phyloP scores from a whole-genome alignment of 345 rosid genomes.

The Salix dunnii region DNA sequence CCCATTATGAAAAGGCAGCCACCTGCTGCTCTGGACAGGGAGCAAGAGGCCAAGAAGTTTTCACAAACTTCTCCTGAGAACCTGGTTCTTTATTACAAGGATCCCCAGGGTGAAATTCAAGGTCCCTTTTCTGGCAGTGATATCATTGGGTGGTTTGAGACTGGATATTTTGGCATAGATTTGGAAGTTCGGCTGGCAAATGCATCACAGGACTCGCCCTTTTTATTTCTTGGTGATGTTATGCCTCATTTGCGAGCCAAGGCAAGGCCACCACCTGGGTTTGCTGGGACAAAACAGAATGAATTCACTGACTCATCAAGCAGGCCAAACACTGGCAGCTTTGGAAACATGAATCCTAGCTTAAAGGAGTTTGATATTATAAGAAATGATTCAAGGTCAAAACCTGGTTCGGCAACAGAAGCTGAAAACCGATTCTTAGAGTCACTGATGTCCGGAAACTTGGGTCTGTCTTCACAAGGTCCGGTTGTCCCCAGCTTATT shows the following conservation, averaged over 20 bases:
- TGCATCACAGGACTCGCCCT: conserved; percentile 72
- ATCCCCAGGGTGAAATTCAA: conserved; percentile 91
- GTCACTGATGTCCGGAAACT: conserved; percentile 74
- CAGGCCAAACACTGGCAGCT: conserved; percentile 43
- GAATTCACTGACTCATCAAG: conserved; percentile 48
- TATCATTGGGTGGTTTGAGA: conserved; percentile 96
- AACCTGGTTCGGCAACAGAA: conserved; percentile 54
- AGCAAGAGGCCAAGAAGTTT: conserved; percentile 63
- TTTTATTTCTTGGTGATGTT: conserved; percentile 78
- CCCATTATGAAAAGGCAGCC: conserved; percentile 53
- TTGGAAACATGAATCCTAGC: conserved; percentile 44
- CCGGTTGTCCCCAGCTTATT: conserved; percentile 9
- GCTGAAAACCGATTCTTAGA: conserved; percentile 92
- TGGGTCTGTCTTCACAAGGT: conserved; percentile 65
- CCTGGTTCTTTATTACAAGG: conserved; percentile 70
- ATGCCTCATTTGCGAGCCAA: conserved; percentile 97
- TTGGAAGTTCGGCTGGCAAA: conserved; percentile 63
- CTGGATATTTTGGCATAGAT: conserved; percentile 94
- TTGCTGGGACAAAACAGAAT: conserved; percentile 60
- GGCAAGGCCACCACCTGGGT: conserved; percentile 97
- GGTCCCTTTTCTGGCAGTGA: conserved; percentile 90
- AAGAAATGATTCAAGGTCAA: conserved; percentile 54
- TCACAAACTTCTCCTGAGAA: conserved; percentile 65
- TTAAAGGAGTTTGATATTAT: conserved; percentile 47
- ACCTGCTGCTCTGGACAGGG: conserved; percentile 59